Percentiles rank a stretch among this genome's conserved stretches.
These are phyloP conservation scores for Calocera cornea DNA, from an alignment of 768 basidiomycete genomes.

Conservation along the genomic window DNA sequence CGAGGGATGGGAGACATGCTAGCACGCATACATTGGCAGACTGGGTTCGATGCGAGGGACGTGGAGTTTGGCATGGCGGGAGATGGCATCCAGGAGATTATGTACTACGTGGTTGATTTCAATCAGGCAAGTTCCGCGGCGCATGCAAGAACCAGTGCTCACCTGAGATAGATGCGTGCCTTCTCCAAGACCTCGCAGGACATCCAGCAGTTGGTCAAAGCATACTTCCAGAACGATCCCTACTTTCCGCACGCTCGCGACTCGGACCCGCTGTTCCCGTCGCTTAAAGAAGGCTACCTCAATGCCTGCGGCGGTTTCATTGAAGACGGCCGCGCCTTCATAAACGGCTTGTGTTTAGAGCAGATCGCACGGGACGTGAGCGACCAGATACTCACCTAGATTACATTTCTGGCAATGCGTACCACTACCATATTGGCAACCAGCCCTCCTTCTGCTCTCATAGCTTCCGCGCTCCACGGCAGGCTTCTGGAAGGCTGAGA, in stretches of 20 bases:
- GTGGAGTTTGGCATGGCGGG: constrained; percentile 25
- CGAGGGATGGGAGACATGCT: constrained; percentile 25
- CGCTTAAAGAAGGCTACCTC: constrained; percentile 19
- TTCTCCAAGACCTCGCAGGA: constrained; percentile 14
- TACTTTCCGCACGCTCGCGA: constrained; percentile 24
- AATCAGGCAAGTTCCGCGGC: constrained; percentile 20
- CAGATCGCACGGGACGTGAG: too few relatives aligned
- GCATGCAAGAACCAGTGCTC: neutral
- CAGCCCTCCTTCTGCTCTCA: neutral
- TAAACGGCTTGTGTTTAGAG: too few relatives aligned
- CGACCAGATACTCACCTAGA: too few relatives aligned
- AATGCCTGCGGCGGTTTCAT: constrained; percentile 9
- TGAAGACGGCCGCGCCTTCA: too few relatives aligned
- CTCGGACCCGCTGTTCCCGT: constrained; percentile 17
- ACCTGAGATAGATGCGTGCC: constrained; percentile 17
- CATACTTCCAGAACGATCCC: constrained; percentile 24
- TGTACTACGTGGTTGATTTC: constrained; percentile 22
- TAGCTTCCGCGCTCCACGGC: neutral
- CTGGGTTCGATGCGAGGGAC: constrained; percentile 24
- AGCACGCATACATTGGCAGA: constrained; percentile 19
- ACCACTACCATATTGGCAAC: too few relatives aligned
- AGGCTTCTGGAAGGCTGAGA: constrained; percentile 1
- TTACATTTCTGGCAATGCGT: too few relatives aligned
- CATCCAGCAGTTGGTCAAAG: constrained; percentile 18
- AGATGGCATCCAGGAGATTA: constrained; percentile 12